Base-by-base conservation (phyloP, 2,329 filamentous ascomycete species). In the Pseudocercospora pini-densiflorae region DNA sequence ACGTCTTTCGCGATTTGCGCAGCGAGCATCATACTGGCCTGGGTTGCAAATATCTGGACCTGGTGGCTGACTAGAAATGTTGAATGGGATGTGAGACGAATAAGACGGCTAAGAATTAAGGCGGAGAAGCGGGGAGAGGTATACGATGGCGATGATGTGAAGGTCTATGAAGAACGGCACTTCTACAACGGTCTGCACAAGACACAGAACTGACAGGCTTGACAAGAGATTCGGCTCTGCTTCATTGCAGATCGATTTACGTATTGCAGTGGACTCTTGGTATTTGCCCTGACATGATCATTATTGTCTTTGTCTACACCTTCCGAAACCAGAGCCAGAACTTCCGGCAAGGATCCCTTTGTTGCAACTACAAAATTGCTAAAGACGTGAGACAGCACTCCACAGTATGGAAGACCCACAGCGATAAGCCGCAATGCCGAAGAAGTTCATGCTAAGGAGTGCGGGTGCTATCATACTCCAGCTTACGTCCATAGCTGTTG, bases 41-140 rank as follows among this genome's bases (percentile, higher is more conserved):
- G 77, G 73, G 58, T 78, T n/a, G 77, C 76, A 1, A 81, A 77
- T 70, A 33, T 75, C 14, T 81, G 76, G 77, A 81, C 79, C 9
- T 82, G 80, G 80, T 81, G 76, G 74, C 67, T 82, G 59, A 82
- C 80, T 12, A 71, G 76, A 43, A 78, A 79, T 62, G 76, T 80
- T 5, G 81, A 82, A 70, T 77, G 73, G 63, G 79, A 81, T 72
- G 78, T 81, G 12, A 73, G 74, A 68, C 59, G 68, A 5, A 61
- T 70, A 27, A 60, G 66, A 3, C 55, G 68, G 21, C 57, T 66
- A 58, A 29, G 68, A 1, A 68, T 70, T 43, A 53, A 64, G 54
- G 68, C 68, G 19, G 65, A 66, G 59, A 66, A 60, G 54, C 53
- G 45, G 45, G 65, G 68, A 16, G 36, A 60, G 51, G 58, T 70